Conservation (phyloP, 176 grass and related monocot species). For the Hordeum marinum region DNA sequence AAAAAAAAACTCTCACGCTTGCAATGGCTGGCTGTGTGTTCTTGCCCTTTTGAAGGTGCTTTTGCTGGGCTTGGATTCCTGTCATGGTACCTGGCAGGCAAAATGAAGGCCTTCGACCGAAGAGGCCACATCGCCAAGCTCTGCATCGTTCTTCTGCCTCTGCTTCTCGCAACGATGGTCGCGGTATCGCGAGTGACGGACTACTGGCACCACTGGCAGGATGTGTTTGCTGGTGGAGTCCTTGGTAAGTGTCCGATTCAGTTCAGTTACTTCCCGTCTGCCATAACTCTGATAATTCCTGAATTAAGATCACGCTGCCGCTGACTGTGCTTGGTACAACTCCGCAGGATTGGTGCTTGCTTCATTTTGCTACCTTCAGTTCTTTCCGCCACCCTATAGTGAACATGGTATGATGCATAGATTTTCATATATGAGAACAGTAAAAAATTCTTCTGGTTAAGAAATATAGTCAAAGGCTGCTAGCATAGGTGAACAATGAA, state of each 20-base stretch:
- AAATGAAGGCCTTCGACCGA: slow-evolving; percentile 23
- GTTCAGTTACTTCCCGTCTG: background rate
- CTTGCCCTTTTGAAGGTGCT: background rate
- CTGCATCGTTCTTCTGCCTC: slow-evolving; percentile 30
- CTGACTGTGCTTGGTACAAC: background rate
- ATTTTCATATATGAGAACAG: background rate
- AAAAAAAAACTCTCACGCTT: background rate
- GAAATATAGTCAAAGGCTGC: background rate
- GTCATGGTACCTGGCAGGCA: slow-evolving; percentile 15
- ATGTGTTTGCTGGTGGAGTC: background rate
- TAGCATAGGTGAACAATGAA: no score
- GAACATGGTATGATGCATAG: background rate
- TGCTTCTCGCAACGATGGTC: slow-evolving; percentile 30
- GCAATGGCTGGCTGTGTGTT: background rate
- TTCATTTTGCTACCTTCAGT: slow-evolving; percentile 30
- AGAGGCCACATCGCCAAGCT: slow-evolving; percentile 35
- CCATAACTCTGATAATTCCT: background rate
- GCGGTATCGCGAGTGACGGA: slow-evolving; percentile 28
- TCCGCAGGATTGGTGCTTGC: slow-evolving; percentile 22
- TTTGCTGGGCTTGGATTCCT: background rate
- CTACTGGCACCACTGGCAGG: slow-evolving; percentile 57
- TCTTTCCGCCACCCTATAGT: background rate
- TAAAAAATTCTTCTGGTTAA: background rate
- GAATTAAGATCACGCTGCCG: background rate
- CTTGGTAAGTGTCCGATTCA: background rate